These are phyloP conservation scores for Immersiporthe knoxdaviesiana DNA, from an alignment of 2,329 filamentous ascomycete genomes.

Conservation along the genomic window DNA sequence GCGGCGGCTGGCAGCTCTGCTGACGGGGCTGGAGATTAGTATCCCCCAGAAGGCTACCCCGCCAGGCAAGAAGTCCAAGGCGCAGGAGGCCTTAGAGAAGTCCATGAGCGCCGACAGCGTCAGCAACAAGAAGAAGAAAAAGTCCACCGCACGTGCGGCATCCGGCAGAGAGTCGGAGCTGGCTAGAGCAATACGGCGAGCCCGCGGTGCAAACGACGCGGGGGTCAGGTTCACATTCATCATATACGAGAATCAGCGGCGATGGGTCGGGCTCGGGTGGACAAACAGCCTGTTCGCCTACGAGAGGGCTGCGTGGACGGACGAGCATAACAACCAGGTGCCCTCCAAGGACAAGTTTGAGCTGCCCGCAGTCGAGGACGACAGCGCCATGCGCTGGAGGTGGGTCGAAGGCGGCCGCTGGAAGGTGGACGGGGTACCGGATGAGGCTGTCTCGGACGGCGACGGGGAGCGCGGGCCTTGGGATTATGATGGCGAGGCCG, in stretches of 20 bases:
- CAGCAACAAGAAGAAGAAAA: too few relatives aligned
- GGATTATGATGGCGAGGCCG: conserved; percentile 63
- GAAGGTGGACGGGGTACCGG: conserved; percentile 77
- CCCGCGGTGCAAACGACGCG: conserved; percentile 60
- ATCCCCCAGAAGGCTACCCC: conserved; percentile 34
- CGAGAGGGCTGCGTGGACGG: conserved; percentile 89
- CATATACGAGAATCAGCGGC: conserved; percentile 92
- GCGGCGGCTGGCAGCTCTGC: conserved; percentile 67
- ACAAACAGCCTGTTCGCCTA: conserved; percentile 89
- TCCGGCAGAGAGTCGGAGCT: conserved; percentile 49
- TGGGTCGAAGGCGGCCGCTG: conserved; percentile 89
- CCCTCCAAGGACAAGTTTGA: conserved; percentile 73
- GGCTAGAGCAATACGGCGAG: conserved; percentile 47
- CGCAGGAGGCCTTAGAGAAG: conserved; percentile 33
- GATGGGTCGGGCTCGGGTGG: conserved; percentile 96
- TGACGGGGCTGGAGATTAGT: conserved; percentile 79
- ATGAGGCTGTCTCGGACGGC: conserved; percentile 46
- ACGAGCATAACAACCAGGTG: conserved; percentile 86
- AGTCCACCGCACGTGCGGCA: conserved; percentile 34
- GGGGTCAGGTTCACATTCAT: conserved; percentile 96
- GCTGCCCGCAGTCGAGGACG: conserved; percentile 64
- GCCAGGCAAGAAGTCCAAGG: conserved; percentile 32
- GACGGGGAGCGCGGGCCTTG: conserved; percentile 44
- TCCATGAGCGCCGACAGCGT: conserved; percentile 48
- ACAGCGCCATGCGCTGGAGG: conserved; percentile 61